A percentile compares a stretch with the other conserved stretches of the same genome.
Conservation (phyloP, 345 rosid species). For the Gossypium australe region DNA sequence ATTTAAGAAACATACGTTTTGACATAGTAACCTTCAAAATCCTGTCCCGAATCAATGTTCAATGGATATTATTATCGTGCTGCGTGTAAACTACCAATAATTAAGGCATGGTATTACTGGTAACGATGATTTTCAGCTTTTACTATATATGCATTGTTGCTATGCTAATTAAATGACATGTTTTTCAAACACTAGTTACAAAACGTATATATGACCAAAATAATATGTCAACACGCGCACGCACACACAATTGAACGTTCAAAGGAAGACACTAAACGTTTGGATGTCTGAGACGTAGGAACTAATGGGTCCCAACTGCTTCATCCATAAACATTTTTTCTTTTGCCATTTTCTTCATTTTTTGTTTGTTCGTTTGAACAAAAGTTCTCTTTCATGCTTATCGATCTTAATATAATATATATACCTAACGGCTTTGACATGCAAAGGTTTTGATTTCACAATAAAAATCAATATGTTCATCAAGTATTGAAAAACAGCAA, state of each 20-base stretch:
- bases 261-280: neutral
- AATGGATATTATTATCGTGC: conserved; percentile 9
- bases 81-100: neutral
- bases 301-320: neutral
- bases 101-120: neutral
- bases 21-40: neutral
- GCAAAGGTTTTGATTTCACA: neutral
- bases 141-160: neutral
- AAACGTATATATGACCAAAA: neutral
- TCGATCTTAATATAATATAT: neutral
- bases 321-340: neutral
- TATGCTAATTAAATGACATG: neutral
- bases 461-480: neutral
- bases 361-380: neutral
- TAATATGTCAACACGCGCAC: no score
- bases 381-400: neutral
- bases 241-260: neutral
- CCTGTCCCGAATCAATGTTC: conserved; percentile 19
- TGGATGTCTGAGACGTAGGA: neutral
- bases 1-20: neutral
- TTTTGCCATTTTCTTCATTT: neutral
- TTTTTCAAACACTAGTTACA: neutral
- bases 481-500: no score
- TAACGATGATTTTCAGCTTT: neutral
- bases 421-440: neutral